Evolutionary conservation across 1,139 yeast species (phyloP), one percentile per base, ranked within the genome.

Genomic region (Geotrichum armillariae): DNA sequence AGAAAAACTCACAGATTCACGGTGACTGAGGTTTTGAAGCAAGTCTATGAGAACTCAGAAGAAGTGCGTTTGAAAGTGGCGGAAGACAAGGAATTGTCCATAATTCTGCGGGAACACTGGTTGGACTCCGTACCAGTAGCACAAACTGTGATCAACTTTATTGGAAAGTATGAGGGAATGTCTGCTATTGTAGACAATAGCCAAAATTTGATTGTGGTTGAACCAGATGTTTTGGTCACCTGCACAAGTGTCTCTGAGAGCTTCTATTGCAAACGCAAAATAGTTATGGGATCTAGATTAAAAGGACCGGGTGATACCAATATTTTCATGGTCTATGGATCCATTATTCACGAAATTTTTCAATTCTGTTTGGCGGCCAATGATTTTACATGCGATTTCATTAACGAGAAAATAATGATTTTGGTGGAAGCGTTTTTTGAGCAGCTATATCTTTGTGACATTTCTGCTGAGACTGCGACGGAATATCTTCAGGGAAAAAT

Each of bases 191-290:
- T 85, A 55, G 80, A 79, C 53, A 68, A 75, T 27, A 77, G 76
- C 42, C 21, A 29, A 4, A 82, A 85, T 58, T 65, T 90, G 22
- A 66, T 91, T 33, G 76, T 93, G 21, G 77, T 94, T 76, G 80
- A 87, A 58, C 99, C 99, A 0, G 99, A 93, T 63, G 69, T 79
- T 1, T 69, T 93, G 12, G 71, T 93, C 1, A 80, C 96, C 0
- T 90, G 96, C 3, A 93, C 99, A 0, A 73, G 84, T 3, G 79
- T 90, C 1, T 84, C 97, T 0, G 87, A 83, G 48, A 85, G 93
- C 2, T 69, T 88, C 35, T 74, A 72, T 21, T 93, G 99, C 62
- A 73, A 82, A 25, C 71, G 99, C 49, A 79, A 83, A 56, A 79
- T 91, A 0, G 83, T 88, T 0, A 67, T 93, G 7, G 71, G 73